These are phyloP conservation scores for Schoenoplectus tabernaemontani DNA, from an alignment of 202 grass and related monocot genomes.

Conservation along the genomic window DNA sequence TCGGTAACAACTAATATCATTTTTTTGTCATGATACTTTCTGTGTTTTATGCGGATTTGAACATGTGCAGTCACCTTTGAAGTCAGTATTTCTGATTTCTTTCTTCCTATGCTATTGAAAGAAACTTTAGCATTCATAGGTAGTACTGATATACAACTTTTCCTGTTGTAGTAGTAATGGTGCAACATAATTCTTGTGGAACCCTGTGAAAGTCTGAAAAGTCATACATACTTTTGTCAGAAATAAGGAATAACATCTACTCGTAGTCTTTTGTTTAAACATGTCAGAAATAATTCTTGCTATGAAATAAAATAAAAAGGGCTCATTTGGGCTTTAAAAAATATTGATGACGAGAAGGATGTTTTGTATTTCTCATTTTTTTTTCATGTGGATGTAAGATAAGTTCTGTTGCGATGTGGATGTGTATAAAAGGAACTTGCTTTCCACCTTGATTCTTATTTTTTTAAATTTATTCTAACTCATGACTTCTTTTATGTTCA, in stretches of 20 bases:
- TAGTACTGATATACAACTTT: neutral
- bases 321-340: neutral
- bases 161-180: neutral
- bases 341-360: neutral
- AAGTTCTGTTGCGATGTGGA: neutral
- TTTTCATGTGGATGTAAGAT: neutral
- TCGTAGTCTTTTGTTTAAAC: neutral
- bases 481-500: constrained; percentile 23
- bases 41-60: neutral
- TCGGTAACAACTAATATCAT: constrained; percentile 30
- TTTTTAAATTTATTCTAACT: neutral
- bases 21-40: neutral
- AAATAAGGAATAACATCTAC: neutral
- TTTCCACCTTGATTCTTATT: neutral
- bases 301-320: neutral
- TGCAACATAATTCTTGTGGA: neutral
- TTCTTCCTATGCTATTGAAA: neutral
- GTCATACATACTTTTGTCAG: neutral
- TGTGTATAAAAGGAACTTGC: neutral
- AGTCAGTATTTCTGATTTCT: neutral
- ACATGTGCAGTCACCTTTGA: neutral
- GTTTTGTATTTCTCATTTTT: neutral
- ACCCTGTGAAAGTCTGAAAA: neutral
- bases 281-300: neutral
- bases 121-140: neutral